phyloP scores from a whole-genome alignment of 345 rosid species.

The Arabidopsis suecica region DNA sequence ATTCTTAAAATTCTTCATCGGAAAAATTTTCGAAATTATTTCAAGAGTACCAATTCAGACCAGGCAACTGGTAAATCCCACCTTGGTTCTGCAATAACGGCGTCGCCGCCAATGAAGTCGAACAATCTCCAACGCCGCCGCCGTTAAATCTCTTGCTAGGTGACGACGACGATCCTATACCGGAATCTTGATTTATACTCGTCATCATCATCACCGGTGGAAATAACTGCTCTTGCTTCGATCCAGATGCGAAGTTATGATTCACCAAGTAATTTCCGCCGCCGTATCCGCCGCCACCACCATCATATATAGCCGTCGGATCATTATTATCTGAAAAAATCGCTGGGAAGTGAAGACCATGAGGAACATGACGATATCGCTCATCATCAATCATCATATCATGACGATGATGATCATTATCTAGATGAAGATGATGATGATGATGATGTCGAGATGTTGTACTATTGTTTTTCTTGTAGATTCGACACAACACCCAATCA shows the following conservation, averaged over 20 bases:
- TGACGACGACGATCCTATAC: conserved; percentile 43
- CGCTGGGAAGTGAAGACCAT: conserved; percentile 3
- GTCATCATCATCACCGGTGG: conserved; percentile 39
- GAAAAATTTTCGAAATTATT: neutral
- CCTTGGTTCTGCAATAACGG: conserved; percentile 38
- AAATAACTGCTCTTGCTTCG: conserved; percentile 47
- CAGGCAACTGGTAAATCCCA: conserved; percentile 66
- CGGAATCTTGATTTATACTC: conserved; percentile 40
- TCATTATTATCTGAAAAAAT: conserved; percentile 34
- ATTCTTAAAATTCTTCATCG: no score
- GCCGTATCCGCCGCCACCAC: conserved; percentile 34
- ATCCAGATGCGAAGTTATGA: conserved; percentile 43
- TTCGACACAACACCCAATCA: conserved; percentile 96
- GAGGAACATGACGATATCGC: conserved; percentile 48
- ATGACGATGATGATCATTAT: conserved; percentile 54
- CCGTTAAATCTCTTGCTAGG: conserved; percentile 56
- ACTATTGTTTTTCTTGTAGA: conserved; percentile 75
- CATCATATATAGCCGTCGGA: conserved; percentile 39
- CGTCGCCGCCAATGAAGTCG: conserved; percentile 24
- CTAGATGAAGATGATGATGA: conserved; percentile 39
- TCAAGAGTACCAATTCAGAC: conserved; percentile 78
- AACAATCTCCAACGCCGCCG: conserved; percentile 44
- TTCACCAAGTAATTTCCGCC: conserved; percentile 26
- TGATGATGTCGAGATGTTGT: conserved; percentile 58
- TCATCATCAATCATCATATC: conserved; percentile 31